Evolutionary conservation across 495 filamentous ascomycete genomes (phyloP).

Genomic region (Penicillium cataractarum): DNA sequence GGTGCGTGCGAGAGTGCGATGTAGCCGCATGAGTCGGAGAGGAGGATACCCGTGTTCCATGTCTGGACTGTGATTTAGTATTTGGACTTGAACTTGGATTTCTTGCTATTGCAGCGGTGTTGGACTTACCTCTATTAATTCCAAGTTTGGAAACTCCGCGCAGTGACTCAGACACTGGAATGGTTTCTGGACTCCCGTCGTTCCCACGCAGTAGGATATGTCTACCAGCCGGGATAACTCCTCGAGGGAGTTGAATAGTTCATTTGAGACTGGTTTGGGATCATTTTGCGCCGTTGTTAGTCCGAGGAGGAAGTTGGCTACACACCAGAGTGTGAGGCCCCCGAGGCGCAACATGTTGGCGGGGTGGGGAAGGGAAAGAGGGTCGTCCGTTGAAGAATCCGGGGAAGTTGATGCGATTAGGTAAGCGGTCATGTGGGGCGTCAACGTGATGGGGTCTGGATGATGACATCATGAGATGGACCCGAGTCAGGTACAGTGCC

Average conservation of each 20-base stretch:
- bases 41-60: conserved; percentile 85
- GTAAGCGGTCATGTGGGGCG: conserved; percentile 13
- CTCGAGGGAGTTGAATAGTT: conserved; percentile 80
- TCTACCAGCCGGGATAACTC: conserved; percentile 88
- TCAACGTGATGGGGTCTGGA: neutral
- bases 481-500: neutral
- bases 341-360: conserved; percentile 8
- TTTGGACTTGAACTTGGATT: neutral
- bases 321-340: conserved; percentile 5
- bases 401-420: conserved; percentile 20
- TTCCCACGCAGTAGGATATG: conserved; percentile 91
- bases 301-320: conserved; percentile 10
- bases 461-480: neutral
- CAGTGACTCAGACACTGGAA: conserved; percentile 87
- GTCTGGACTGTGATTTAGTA: conserved; percentile 54
- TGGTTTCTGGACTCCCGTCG: conserved; percentile 77
- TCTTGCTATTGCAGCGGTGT: neutral
- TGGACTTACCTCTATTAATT: conserved; percentile 71
- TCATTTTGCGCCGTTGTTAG: conserved; percentile 10
- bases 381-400: conserved; percentile 15
- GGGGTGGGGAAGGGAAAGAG: neutral
- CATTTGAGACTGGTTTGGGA: conserved; percentile 50
- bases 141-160: conserved; percentile 74
- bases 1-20: conserved; percentile 79
- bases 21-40: conserved; percentile 93